These are phyloP conservation scores for Prillingera fragicola DNA, from an alignment of 1,284 basidiomycete species.

Conservation along the genomic window DNA sequence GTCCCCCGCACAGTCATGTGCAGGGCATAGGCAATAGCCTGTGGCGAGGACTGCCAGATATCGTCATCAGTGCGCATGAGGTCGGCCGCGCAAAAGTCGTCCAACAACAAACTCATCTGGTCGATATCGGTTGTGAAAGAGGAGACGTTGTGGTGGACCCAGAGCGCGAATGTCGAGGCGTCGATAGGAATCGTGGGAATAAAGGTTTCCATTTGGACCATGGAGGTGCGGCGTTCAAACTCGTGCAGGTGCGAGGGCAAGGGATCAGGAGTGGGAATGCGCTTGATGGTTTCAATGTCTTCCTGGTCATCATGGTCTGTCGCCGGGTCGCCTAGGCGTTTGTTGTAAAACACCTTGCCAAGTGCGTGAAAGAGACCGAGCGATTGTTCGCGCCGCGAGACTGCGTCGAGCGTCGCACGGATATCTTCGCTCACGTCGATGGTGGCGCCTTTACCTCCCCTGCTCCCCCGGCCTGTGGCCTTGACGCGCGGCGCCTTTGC, in stretches of 20 bases:
- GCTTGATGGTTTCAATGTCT: conserved; percentile 16
- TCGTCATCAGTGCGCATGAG: conserved; percentile 63
- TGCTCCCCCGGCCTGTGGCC: conserved; percentile 15
- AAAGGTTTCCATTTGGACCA: conserved; percentile 65
- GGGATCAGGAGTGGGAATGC: conserved; percentile 51
- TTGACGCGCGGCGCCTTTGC: conserved; percentile 14
- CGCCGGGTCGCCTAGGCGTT: conserved; percentile 51
- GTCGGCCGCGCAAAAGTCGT: conserved; percentile 77
- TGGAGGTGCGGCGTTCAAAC: conserved; percentile 64
- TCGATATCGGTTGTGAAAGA: conserved; percentile 76
- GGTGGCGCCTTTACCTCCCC: conserved; percentile 35
- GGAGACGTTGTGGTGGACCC: conserved; percentile 88
- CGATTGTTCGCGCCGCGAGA: conserved; percentile 76
- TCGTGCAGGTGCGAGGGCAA: conserved; percentile 55
- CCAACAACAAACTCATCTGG: conserved; percentile 64
- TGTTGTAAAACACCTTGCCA: conserved; percentile 92
- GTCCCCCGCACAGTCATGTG: conserved; percentile 71
- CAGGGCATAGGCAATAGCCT: conserved; percentile 77
- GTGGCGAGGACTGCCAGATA: conserved; percentile 58
- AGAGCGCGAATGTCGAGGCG: conserved; percentile 77
- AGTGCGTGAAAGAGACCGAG: conserved; percentile 86
- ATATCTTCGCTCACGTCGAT: conserved; percentile 43
- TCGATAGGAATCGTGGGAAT: conserved; percentile 83
- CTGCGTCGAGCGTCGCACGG: conserved; percentile 56
- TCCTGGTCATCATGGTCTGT: conserved; percentile 37